Evolutionary conservation across 2,329 filamentous ascomycete species (phyloP).

Genomic region (Erysiphe pulchra): DNA sequence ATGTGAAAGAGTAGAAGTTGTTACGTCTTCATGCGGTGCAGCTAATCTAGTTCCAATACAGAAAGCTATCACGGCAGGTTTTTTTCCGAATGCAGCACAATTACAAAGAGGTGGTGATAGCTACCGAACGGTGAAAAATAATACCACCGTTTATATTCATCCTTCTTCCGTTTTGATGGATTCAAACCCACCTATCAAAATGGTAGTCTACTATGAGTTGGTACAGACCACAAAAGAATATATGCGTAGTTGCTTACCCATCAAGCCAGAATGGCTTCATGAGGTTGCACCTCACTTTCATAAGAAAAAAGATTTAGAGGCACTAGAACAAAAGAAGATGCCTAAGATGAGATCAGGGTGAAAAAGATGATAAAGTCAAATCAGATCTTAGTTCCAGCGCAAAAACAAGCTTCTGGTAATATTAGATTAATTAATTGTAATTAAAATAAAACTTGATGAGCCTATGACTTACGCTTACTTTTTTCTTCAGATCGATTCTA

Average conservation of each 20-base stretch:
- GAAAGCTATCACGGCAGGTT: conserved; percentile 70
- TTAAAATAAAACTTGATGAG: no score
- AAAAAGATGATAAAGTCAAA: no score
- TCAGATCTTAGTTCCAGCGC: no score
- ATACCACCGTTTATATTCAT: conserved; percentile 73
- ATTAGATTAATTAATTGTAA: no score
- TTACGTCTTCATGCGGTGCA: conserved; percentile 39
- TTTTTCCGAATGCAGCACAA: conserved; percentile 78
- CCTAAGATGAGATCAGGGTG: conserved; percentile 12
- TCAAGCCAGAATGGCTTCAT: conserved; percentile 61
- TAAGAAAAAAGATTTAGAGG: conserved; percentile 74
- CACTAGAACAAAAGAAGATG: conserved; percentile 54
- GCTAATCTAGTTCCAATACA: conserved; percentile 56
- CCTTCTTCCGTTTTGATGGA: conserved; percentile 63
- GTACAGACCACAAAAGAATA: conserved; percentile 76
- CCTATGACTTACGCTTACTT: no score
- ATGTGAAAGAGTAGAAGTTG: conserved; percentile 79
- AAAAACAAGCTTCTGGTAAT: no score
- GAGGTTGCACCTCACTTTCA: conserved; percentile 90
- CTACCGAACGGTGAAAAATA: conserved; percentile 81
- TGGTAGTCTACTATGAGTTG: conserved; percentile 68
- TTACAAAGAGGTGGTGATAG: conserved; percentile 62
- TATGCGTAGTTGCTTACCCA: conserved; percentile 66
- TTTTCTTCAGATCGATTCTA: no score
- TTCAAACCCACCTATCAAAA: conserved; percentile 48